Percentiles rank a stretch among this genome's conserved stretches.
Evolutionary conservation across 768 basidiomycete species (phyloP).

Genomic region (Boletus rex-veris): DNA sequence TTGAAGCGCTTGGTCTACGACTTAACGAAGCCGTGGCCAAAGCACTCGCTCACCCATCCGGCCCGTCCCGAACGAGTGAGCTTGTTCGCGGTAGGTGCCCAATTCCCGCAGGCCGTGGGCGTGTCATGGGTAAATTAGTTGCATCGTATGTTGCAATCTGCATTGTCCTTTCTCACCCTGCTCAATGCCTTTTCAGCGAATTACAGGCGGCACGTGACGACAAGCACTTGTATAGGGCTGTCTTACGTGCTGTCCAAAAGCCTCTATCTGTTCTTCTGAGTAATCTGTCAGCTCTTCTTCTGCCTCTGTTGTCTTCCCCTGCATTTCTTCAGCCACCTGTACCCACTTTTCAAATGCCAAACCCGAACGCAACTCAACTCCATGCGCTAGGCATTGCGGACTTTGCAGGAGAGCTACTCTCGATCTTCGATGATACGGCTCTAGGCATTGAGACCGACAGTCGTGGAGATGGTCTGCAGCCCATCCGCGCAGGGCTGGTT

Average conservation of each 20-base stretch:
- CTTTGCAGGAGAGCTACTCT: slow-evolving; percentile 72
- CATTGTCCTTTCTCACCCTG: slow-evolving; percentile 10
- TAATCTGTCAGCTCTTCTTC: slow-evolving; percentile 64
- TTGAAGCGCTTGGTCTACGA: slow-evolving; percentile 72
- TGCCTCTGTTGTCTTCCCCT: slow-evolving; percentile 63
- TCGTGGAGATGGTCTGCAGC: slow-evolving; percentile 65
- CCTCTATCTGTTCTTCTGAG: slow-evolving; percentile 72
- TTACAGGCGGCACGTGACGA: slow-evolving; percentile 62
- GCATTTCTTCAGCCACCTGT: slow-evolving; percentile 52
- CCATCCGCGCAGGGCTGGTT: slow-evolving; percentile 65
- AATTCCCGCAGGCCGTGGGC: slow-evolving; percentile 72
- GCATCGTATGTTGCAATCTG: slow-evolving; percentile 51
- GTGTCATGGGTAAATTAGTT: slow-evolving; percentile 62
- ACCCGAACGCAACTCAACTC: slow-evolving; percentile 61
- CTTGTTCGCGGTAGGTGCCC: slow-evolving; percentile 63
- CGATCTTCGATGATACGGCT: slow-evolving; percentile 62
- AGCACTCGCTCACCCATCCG: slow-evolving; percentile 63
- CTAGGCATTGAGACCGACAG: slow-evolving; percentile 59
- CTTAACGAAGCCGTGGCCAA: slow-evolving; percentile 80
- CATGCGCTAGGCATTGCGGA: slow-evolving; percentile 67
- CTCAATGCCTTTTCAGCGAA: slow-evolving; percentile 46
- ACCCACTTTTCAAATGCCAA: slow-evolving; percentile 48
- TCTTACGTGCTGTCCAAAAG: slow-evolving; percentile 69
- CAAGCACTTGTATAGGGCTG: slow-evolving; percentile 61
- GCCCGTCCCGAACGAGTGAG: slow-evolving; percentile 50